Conservation (phyloP, 2,329 filamentous ascomycete species). For the Fusarium albosuccineum region DNA sequence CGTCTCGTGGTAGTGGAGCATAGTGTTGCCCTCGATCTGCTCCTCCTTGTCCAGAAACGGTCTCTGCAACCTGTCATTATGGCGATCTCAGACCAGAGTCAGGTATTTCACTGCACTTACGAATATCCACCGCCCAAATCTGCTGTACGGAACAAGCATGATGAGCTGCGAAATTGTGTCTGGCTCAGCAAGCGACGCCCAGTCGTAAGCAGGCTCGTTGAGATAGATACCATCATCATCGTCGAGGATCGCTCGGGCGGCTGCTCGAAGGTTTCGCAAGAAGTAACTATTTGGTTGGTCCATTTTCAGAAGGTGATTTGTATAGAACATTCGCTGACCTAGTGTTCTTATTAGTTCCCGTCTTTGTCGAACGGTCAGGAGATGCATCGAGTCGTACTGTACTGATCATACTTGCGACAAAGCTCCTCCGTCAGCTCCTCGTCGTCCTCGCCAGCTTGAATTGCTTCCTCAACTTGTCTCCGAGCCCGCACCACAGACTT, state of each 20-base stretch:
- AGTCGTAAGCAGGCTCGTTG: slow-evolving; percentile 12
- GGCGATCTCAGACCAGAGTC: neutral
- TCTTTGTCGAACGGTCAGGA: neutral
- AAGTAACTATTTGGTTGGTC: slow-evolving; percentile 14
- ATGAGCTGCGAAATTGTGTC: slow-evolving; percentile 23
- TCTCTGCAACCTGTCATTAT: slow-evolving; percentile 5
- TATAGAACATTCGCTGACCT: neutral
- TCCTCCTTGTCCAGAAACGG: slow-evolving; percentile 5
- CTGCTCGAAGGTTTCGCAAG: neutral
- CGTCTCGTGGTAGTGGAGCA: slow-evolving; percentile 6
- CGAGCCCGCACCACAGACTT: neutral
- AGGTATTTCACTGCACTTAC: slow-evolving; percentile 10
- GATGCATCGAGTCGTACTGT: slow-evolving; percentile 1
- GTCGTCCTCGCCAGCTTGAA: neutral
- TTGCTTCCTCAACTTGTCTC: neutral
- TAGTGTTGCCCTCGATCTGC: neutral
- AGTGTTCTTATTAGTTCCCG: neutral
- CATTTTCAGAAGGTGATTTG: slow-evolving; percentile 2
- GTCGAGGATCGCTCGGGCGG: neutral
- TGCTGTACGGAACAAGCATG: neutral
- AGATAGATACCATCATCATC: slow-evolving; percentile 5
- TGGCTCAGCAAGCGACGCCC: slow-evolving; percentile 9
- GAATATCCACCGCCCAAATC: neutral
- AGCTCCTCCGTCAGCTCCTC: neutral
- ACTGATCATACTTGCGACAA: neutral